These are phyloP conservation scores for Magnaporthales sp. DNA, from an alignment of 2,329 filamentous ascomycete species.

Conservation along the genomic window DNA sequence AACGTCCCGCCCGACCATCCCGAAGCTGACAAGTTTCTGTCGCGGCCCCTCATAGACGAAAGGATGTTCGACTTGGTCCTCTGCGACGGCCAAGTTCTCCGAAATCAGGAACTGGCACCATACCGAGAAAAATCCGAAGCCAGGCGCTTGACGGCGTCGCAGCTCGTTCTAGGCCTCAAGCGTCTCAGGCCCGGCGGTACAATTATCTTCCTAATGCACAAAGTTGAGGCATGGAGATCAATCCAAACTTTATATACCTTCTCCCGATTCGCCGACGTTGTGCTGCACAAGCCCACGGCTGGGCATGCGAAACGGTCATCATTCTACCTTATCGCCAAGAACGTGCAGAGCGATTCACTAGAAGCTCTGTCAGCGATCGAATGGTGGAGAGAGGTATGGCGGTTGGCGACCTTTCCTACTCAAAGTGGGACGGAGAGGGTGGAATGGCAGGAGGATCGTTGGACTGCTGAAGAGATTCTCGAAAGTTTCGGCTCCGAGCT, in stretches of 20 bases:
- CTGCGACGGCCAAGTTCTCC: slow-evolving; percentile 38
- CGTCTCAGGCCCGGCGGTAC: slow-evolving; percentile 36
- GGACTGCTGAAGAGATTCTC: slow-evolving; percentile 17
- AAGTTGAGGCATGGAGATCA: slow-evolving; percentile 27
- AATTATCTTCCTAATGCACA: slow-evolving; percentile 42
- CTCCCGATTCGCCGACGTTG: slow-evolving; percentile 29
- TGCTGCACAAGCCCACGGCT: slow-evolving; percentile 33
- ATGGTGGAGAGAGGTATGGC: slow-evolving; percentile 31
- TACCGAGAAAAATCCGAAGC: slow-evolving; percentile 27
- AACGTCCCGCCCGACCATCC: slow-evolving; percentile 23
- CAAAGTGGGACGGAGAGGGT: slow-evolving; percentile 16
- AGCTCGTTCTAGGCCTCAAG: slow-evolving; percentile 36
- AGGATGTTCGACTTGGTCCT: slow-evolving; percentile 32
- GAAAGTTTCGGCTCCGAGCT: slow-evolving; percentile 25
- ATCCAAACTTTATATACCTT: slow-evolving; percentile 7
- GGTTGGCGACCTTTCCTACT: slow-evolving; percentile 25
- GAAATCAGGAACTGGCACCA: slow-evolving; percentile 23
- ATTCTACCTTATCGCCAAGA: slow-evolving; percentile 42
- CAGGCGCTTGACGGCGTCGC: slow-evolving; percentile 23
- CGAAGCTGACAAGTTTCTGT: slow-evolving; percentile 18
- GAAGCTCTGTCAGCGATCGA: slow-evolving; percentile 26
- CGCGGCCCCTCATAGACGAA: slow-evolving; percentile 27
- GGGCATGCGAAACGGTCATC: slow-evolving; percentile 34
- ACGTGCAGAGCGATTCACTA: slow-evolving; percentile 23
- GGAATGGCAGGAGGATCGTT: slow-evolving; percentile 7